Base-by-base conservation (phyloP, 257 asterid genomes). In the Scutellaria baicalensis region DNA sequence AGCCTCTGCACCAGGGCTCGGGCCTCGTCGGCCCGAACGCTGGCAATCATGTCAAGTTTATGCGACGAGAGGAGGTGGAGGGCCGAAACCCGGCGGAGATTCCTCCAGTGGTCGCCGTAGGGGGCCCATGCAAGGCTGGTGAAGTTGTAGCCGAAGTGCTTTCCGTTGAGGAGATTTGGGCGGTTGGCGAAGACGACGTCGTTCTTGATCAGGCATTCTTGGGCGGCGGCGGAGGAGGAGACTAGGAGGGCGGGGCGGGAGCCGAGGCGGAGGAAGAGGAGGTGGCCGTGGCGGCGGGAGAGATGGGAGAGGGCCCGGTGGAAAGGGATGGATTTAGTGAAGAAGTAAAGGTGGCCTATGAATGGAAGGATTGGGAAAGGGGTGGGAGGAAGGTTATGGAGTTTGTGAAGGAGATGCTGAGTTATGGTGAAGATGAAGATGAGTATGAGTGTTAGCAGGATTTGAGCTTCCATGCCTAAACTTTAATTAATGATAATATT, bases 131-230 rank as follows among this genome's bases (percentile, higher is more conserved):
- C 69, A 3, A 89, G 79, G 67, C 77, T 76, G 31, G 89, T 81
- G 58, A 74, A 89, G 47, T 84, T 78, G 73, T 81, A 72, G 8
- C 91, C 88, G 45, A 86, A 77, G 75, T 84, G 75, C 31, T 83
- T 86, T 14, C 89, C 96, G 45, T 82, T 80, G 18, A 89, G 80
- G 55, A 84, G 77, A 1, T 11, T 17, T 0, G 89, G 89, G 66
- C 88, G 79, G 61, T 83, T 86, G 21, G 93, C 96, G 73, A 89
- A 81, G 9, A 78, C 64, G 1, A 68, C 3, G 52, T 84, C 89
- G 78, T 88, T 78, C 45, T 58, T 66, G 73, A 89, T 56, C 56
- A 88, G 66, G 76, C 95, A 88, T 31, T 86, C 85, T 11, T 70
- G 83, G 1, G 74, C 88, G 0, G 82, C 71, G 0, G 82, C 62